Evolutionary conservation across 176 grass and related monocot species (phyloP), one percentile per base, ranked within the genome.

Genomic region (Typha latifolia): DNA sequence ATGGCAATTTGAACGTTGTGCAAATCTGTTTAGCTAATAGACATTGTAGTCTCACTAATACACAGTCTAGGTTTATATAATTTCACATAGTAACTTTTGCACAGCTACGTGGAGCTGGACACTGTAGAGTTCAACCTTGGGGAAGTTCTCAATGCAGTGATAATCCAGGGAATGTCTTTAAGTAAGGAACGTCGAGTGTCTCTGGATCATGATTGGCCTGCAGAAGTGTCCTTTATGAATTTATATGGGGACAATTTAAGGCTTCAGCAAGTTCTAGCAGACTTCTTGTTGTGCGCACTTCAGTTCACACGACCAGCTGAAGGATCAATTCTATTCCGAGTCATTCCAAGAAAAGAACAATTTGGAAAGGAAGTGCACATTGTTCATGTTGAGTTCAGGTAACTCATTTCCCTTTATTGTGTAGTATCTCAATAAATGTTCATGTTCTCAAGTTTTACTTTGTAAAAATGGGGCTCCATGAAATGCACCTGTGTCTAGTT

Each of bases 301-400:
- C 94, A 93, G 67, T 93, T 99, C 69, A 75, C 94, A 69, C 78
- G 70, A 37, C 73, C 67, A 31, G 63, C 73, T 34, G 89, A 77
- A 81, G 94, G 89, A 70, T 85, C 89, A 61, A 89, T 99, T 48
- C 20, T 87, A 62, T 76, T 99, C 50, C 81, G 78, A 48, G 94
- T 85, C 76, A 74, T 90, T 79, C 81, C 78, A 11, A 86, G 63
- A 70, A 92, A 80, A 74, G 85, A 99, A 86, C 72, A 75, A 67
- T 84, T 93, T 69, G 89, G 86, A 59, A 69, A 85, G 52, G 83
- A 75, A 49, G 87, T 93, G 84, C 89, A 99, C 49, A 84, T 99
- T 78, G 83, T 83, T 87, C 89, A 92, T 81, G 64, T 99, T 62
- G 86, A 99, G 76, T 93, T 99, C 81, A 99, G 94, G 94, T 97